A percentile compares a stretch with the other conserved stretches of the same genome.
phyloP scores from a whole-genome alignment of 2,329 filamentous ascomycete genomes.

The Stagonosporopsis rhizophila region DNA sequence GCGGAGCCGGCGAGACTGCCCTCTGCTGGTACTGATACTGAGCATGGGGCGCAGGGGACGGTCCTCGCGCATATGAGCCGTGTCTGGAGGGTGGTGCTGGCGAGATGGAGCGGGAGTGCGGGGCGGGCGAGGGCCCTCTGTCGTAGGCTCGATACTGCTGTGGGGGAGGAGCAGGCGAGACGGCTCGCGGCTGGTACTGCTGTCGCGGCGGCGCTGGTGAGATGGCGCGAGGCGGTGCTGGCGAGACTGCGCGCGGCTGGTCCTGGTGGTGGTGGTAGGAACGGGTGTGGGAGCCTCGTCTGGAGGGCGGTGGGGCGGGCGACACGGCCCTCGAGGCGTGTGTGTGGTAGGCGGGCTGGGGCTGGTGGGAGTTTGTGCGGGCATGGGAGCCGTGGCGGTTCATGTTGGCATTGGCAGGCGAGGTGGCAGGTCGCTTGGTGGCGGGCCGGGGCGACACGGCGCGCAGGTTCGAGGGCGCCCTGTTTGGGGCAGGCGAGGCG shows the following conservation, averaged over 20 bases:
- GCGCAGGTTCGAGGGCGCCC: conserved; percentile 38
- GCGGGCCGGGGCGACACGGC: conserved; percentile 52
- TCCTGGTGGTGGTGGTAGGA: conserved; percentile 30
- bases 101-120: conserved; percentile 22
- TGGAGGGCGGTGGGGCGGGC: conserved; percentile 36
- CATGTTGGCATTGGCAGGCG: conserved; percentile 49
- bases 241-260: conserved; percentile 31
- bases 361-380: conserved; percentile 39
- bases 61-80: conserved; percentile 11
- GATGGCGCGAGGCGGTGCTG: conserved; percentile 32
- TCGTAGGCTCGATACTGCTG: conserved; percentile 34
- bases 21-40: conserved; percentile 34
- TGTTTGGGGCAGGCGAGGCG: conserved; percentile 29
- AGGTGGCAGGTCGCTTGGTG: conserved; percentile 44
- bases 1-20: conserved; percentile 39
- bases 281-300: conserved; percentile 2
- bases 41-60: conserved; percentile 37
- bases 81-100: conserved; percentile 33
- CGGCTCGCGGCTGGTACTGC: conserved; percentile 31
- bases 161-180: conserved; percentile 33
- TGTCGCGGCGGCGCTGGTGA: conserved; percentile 31
- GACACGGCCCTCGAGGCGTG: conserved; percentile 31
- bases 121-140: conserved; percentile 25
- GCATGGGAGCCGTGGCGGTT: conserved; percentile 31
- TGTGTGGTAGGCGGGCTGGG: conserved; percentile 26